Evolutionary conservation across 495 filamentous ascomycete genomes (phyloP).

Genomic region (Oidiodendron maius): DNA sequence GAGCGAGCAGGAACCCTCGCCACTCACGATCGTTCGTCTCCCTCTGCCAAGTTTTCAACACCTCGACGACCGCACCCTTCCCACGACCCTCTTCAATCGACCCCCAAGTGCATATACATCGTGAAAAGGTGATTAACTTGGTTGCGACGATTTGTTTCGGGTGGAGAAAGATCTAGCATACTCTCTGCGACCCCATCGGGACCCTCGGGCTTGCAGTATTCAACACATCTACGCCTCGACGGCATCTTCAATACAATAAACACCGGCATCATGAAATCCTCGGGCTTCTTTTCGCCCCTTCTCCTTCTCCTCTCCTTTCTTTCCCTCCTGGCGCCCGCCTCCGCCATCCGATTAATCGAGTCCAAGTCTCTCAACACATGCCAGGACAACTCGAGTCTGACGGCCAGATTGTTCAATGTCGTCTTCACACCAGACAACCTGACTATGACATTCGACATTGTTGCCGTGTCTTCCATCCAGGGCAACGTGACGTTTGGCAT

Average conservation of each 20-base stretch:
- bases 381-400: conserved; percentile 72
- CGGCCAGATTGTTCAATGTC: conserved; percentile 78
- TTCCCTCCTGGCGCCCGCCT: conserved; percentile 23
- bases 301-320: conserved; percentile 21
- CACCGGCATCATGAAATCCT: conserved; percentile 29
- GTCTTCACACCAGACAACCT: conserved; percentile 71
- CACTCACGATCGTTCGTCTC: neutral
- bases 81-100: neutral
- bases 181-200: conserved; percentile 6
- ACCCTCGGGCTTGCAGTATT: conserved; percentile 13
- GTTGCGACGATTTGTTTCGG: neutral
- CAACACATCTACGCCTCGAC: conserved; percentile 9
- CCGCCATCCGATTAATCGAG: conserved; percentile 43
- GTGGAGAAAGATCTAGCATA: neutral
- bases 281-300: conserved; percentile 27
- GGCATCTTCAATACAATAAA: conserved; percentile 14
- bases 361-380: conserved; percentile 76
- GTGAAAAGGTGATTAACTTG: neutral
- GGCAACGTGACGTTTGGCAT: conserved; percentile 80
- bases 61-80: neutral
- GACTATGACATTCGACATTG: conserved; percentile 66
- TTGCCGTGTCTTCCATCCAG: conserved; percentile 77
- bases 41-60: conserved; percentile 8
- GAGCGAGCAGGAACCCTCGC: neutral
- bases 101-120: neutral